Conservation (phyloP, 2,329 filamentous ascomycete species). For the Nannizziopsis arthrosporioides region DNA sequence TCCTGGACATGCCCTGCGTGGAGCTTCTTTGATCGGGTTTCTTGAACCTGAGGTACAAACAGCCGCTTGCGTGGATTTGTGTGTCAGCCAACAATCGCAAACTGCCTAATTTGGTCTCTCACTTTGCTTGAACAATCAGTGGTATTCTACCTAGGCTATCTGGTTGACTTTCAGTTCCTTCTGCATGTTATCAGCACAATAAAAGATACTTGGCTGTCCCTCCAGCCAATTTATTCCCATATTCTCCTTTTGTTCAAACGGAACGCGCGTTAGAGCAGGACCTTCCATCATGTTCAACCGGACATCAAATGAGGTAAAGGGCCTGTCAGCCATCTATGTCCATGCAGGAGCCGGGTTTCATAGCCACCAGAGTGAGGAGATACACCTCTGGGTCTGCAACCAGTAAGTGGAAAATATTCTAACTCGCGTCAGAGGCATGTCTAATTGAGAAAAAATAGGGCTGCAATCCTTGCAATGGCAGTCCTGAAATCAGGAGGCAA, state of each 20-base stretch:
- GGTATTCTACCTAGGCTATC: neutral
- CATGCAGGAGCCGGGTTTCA: conserved; percentile 94
- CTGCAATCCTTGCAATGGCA: conserved; percentile 71
- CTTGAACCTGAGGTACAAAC: too few species aligned
- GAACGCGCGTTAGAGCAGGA: neutral
- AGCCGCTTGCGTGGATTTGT: too few species aligned
- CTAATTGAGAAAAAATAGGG: conserved; percentile 42
- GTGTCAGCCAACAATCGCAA: too few species aligned
- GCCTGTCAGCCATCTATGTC: conserved; percentile 72
- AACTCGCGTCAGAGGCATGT: conserved; percentile 13
- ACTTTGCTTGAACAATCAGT: too few species aligned
- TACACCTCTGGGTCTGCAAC: conserved; percentile 76
- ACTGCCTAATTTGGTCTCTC: too few species aligned
- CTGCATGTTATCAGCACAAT: neutral
- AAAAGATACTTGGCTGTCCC: too few species aligned
- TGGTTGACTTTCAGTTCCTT: neutral
- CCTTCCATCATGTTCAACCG: neutral
- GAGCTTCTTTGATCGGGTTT: too few species aligned
- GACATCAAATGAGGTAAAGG: conserved; percentile 25
- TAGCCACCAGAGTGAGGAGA: conserved; percentile 69
- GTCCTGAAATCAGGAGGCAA: conserved; percentile 66
- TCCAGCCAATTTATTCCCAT: neutral
- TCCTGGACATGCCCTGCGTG: neutral
- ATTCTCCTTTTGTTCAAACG: neutral
- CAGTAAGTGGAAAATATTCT: conserved; percentile 49